These are phyloP conservation scores for Begonia masoniana DNA, from an alignment of 306 rosid genomes.

Conservation along the genomic window DNA sequence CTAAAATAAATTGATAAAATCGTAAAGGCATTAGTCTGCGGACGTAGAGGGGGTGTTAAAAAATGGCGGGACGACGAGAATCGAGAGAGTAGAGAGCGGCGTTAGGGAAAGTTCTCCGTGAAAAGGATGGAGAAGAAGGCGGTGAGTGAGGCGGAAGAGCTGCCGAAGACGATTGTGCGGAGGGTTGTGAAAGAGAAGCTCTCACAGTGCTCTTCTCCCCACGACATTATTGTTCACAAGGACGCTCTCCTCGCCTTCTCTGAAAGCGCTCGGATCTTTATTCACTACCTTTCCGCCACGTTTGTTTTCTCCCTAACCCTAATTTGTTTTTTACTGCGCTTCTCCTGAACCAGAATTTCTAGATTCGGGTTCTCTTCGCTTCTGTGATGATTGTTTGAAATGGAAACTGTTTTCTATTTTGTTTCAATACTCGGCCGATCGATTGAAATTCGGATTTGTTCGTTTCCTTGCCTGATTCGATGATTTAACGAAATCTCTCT, in stretches of 20 bases:
- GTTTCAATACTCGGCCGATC: too few relatives aligned
- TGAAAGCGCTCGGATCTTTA: slow-evolving; percentile 81
- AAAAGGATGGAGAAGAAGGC: slow-evolving; percentile 27
- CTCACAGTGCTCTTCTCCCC: slow-evolving; percentile 44
- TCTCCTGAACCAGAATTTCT: neutral
- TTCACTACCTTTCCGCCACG: slow-evolving; percentile 94
- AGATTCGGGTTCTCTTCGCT: neutral
- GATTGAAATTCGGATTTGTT: too few relatives aligned
- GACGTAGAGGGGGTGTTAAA: too few relatives aligned
- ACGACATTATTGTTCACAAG: slow-evolving; percentile 51
- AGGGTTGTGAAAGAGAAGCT: slow-evolving; percentile 91
- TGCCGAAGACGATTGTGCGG: slow-evolving; percentile 75
- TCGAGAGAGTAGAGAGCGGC: too few relatives aligned
- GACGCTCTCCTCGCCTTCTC: slow-evolving; percentile 76
- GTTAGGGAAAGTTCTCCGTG: neutral
- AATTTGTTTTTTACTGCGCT: neutral
- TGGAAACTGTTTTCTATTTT: too few relatives aligned
- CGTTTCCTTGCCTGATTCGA: too few relatives aligned
- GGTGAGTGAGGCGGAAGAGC: slow-evolving; percentile 46
- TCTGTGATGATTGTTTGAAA: too few relatives aligned
- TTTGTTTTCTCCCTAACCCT: slow-evolving; percentile 5
- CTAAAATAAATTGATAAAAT: too few relatives aligned
- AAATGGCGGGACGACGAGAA: too few relatives aligned
- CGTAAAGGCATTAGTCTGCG: too few relatives aligned
- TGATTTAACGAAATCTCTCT: too few relatives aligned